Conservation (phyloP, 164 flowering plant species). For the Magnolia sinica region DNA sequence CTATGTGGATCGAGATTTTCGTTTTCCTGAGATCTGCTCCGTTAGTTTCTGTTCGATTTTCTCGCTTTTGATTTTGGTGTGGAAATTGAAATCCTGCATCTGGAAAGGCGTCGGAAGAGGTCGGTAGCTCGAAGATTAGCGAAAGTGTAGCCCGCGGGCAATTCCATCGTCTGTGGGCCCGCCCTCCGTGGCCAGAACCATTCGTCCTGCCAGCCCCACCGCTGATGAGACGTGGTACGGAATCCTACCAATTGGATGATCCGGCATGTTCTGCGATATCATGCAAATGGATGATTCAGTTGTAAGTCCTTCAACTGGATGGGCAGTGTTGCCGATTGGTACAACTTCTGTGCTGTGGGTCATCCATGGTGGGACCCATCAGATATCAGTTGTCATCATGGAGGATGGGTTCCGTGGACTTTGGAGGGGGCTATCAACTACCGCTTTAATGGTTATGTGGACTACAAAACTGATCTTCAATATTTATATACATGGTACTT, state of each 20-base stretch:
- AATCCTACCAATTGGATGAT: background rate
- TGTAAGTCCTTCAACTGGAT: background rate
- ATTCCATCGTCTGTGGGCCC: too few relatives aligned
- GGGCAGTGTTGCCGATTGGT: background rate
- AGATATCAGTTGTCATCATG: background rate
- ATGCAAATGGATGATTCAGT: background rate
- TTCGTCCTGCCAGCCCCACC: background rate
- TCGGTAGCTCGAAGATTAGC: too few relatives aligned
- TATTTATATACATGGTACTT: too few relatives aligned
- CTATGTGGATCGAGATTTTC: background rate
- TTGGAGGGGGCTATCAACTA: background rate
- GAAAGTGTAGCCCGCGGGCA: too few relatives aligned
- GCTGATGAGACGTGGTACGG: background rate
- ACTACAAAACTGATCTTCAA: too few relatives aligned
- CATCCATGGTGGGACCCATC: background rate
- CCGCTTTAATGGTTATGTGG: too few relatives aligned
- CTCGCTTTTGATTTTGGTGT: background rate
- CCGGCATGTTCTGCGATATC: background rate
- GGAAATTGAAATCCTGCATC: background rate
- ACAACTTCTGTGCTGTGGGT: background rate
- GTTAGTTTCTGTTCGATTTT: background rate
- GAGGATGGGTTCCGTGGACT: background rate
- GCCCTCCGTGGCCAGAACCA: background rate
- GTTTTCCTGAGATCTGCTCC: background rate
- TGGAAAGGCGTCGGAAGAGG: background rate